These are phyloP conservation scores for Neofusicoccum sp. DNA, from an alignment of 2,329 filamentous ascomycete genomes.

Conservation along the genomic window DNA sequence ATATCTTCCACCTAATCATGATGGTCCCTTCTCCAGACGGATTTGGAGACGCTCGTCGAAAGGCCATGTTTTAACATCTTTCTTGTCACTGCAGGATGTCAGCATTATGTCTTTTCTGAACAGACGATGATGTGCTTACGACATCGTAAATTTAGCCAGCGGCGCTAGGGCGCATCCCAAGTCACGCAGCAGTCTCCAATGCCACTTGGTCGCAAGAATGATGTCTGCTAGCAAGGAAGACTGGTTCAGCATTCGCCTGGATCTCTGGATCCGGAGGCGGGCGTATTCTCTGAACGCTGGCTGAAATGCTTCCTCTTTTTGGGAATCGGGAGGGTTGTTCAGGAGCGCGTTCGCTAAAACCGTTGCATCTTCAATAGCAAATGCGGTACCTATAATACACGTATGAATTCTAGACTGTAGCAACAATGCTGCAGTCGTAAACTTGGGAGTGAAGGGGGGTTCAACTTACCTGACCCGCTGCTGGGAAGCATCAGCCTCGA, in stretches of 20 bases:
- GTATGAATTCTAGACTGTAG: not conserved
- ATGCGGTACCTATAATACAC: not conserved
- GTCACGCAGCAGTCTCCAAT: no score
- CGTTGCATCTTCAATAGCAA: not conserved
- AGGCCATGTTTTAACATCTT: not conserved
- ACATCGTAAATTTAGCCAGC: no score
- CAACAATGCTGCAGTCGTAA: not conserved
- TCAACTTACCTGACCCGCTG: not conserved
- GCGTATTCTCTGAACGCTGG: not conserved
- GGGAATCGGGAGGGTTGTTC: not conserved
- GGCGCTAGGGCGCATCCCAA: no score
- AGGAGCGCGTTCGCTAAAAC: not conserved
- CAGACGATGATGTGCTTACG: no score
- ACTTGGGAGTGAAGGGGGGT: not conserved
- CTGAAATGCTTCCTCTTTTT: not conserved
- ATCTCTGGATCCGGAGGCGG: not conserved
- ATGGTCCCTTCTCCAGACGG: no score
- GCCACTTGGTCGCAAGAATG: no score
- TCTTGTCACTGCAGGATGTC: not conserved
- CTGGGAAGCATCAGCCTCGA: not conserved
- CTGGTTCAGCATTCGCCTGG: not conserved
- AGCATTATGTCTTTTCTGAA: not conserved
- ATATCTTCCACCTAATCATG: no score
- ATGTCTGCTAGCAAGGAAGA: no score
- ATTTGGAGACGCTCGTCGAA: not conserved